Percentiles rank a stretch among this genome's conserved stretches.
Conservation (phyloP, 176 grass and related monocot species). For the Oryza brachyantha region DNA sequence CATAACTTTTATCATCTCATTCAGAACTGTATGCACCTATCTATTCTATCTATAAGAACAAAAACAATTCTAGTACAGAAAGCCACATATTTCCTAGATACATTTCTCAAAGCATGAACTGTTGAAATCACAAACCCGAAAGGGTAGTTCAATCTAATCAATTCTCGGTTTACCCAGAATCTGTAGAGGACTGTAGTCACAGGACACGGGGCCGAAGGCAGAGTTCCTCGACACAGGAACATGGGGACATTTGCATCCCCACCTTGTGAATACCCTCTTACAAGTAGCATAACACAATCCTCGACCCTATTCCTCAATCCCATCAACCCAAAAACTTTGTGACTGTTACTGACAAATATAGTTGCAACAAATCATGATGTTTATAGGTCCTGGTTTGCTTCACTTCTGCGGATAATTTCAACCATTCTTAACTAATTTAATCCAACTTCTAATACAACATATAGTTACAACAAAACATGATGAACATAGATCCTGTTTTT, state of each 20-base stretch:
- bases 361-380: no score
- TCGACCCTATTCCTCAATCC: no score
- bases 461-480: background rate
- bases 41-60: slow-evolving; percentile 31
- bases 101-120: background rate
- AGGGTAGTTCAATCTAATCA: background rate
- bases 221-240: no score
- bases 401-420: background rate
- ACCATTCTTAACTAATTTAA: background rate
- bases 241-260: no score
- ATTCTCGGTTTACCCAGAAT: slow-evolving; percentile 6
- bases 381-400: no score
- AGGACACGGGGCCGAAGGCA: no score
- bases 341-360: no score
- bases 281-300: no score
- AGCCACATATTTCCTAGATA: background rate
- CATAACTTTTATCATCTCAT: slow-evolving; percentile 24
- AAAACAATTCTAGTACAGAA: background rate
- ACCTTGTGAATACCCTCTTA: no score
- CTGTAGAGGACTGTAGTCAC: background rate
- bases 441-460: background rate
- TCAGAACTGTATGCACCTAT: slow-evolving; percentile 5
- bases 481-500: background rate
- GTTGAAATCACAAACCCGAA: background rate
- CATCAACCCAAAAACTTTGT: no score